Conservation (phyloP, 441 rosid genomes). For the Erysimum cheiri region DNA sequence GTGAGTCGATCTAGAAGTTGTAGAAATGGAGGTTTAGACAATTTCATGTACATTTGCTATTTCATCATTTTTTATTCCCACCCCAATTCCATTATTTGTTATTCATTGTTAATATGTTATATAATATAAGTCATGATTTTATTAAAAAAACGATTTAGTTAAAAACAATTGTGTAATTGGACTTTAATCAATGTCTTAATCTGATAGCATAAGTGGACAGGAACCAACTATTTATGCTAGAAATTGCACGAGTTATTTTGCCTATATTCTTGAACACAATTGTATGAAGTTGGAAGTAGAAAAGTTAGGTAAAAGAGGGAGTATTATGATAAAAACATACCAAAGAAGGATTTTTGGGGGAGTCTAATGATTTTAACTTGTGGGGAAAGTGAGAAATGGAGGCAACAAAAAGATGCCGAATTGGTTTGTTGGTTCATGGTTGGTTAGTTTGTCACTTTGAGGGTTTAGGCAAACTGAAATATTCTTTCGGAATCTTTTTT, state of each 20-base stretch:
- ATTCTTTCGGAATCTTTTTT: slow-evolving; percentile 35
- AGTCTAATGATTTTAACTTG: slow-evolving; percentile 31
- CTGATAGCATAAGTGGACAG: neutral
- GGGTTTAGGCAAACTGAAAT: slow-evolving; percentile 35
- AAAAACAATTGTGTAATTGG: neutral
- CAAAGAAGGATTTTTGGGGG: slow-evolving; percentile 1
- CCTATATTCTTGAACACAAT: neutral
- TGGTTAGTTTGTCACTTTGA: slow-evolving; percentile 30
- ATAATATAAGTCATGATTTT: neutral
- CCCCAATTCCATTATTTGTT: neutral
- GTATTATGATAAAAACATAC: slow-evolving; percentile 4
- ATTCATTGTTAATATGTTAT: neutral
- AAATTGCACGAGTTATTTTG: neutral
- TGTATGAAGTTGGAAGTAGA: neutral
- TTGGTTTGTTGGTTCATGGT: slow-evolving; percentile 37
- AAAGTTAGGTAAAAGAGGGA: slow-evolving; percentile 7
- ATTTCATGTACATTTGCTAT: slow-evolving; percentile 21
- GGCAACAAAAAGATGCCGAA: slow-evolving; percentile 37
- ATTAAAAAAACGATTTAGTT: neutral
- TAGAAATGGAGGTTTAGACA: neutral
- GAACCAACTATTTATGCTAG: slow-evolving; percentile 10
- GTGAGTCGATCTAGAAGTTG: slow-evolving; percentile 11
- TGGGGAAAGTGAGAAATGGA: slow-evolving; percentile 33
- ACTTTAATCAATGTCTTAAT: neutral
- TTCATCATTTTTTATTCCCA: slow-evolving; percentile 22